These are phyloP conservation scores for Luffa aegyptiaca DNA, from an alignment of 306 rosid genomes.

Conservation along the genomic window DNA sequence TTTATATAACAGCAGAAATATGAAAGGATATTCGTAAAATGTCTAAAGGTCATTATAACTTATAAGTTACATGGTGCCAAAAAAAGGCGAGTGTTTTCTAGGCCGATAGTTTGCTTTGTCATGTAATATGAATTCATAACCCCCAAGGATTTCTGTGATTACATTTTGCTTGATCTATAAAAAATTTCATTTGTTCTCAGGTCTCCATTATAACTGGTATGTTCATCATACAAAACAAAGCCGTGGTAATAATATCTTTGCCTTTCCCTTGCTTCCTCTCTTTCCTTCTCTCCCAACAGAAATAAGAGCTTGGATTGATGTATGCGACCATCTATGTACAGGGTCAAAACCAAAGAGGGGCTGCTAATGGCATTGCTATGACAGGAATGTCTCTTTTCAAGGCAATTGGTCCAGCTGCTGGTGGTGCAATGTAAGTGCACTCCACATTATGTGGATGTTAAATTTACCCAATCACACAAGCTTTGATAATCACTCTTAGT, in stretches of 20 bases:
- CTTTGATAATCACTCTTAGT: not conserved
- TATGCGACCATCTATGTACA: conserved; percentile 16
- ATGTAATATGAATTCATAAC: not conserved
- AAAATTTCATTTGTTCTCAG: conserved; percentile 15
- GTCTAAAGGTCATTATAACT: not conserved
- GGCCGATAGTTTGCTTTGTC: not conserved
- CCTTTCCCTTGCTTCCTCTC: not conserved
- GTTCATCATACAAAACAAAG: conserved; percentile 67
- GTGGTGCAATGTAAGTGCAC: conserved; percentile 68
- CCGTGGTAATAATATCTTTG: conserved; percentile 47
- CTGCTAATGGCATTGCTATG: conserved; percentile 86
- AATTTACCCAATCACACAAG: not conserved
- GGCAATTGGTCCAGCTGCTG: conserved; percentile 80
- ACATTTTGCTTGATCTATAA: not conserved
- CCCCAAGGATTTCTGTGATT: not conserved
- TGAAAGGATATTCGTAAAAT: not conserved
- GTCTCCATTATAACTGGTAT: conserved; percentile 39
- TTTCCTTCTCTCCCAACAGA: not conserved
- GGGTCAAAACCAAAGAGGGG: conserved; percentile 85
- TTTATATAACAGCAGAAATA: not conserved
- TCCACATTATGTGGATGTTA: not conserved
- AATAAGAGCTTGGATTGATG: not conserved
- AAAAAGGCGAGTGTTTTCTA: not conserved
- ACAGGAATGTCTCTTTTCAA: conserved; percentile 74
- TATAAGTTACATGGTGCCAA: not conserved